Percentiles rank a stretch among this genome's conserved stretches.
phyloP scores from a whole-genome alignment of 2,329 filamentous ascomycete species.

The Penicillium sp. region DNA sequence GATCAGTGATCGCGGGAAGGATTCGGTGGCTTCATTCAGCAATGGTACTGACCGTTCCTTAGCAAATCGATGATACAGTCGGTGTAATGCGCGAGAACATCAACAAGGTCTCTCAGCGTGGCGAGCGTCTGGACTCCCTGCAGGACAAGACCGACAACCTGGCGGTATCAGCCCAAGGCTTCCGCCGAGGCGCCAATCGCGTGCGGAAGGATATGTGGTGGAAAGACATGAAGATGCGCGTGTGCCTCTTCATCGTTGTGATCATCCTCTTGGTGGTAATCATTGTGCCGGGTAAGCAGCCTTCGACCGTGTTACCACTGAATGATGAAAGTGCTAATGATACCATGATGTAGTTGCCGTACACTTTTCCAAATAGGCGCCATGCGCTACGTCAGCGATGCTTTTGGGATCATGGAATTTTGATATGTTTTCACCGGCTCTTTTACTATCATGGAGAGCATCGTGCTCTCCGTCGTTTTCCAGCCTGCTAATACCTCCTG shows the following conservation, averaged over 20 bases:
- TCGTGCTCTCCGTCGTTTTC: slow-evolving; percentile 27
- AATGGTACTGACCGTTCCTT: slow-evolving; percentile 22
- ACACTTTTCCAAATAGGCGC: background rate
- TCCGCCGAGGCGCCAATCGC: slow-evolving; percentile 91
- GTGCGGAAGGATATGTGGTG: slow-evolving; percentile 99
- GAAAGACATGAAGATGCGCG: slow-evolving; percentile 99
- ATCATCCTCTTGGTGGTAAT: slow-evolving; percentile 89
- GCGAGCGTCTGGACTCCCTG: slow-evolving; percentile 77
- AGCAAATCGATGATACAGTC: slow-evolving; percentile 98
- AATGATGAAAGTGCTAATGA: background rate
- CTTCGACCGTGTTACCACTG: slow-evolving; percentile 1
- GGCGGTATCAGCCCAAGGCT: slow-evolving; percentile 85
- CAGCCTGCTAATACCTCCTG: slow-evolving; percentile 35
- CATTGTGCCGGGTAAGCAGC: slow-evolving; percentile 76
- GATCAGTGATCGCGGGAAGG: background rate
- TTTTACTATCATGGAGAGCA: slow-evolving; percentile 29
- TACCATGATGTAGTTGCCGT: background rate
- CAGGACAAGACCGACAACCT: slow-evolving; percentile 93
- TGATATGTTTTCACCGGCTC: slow-evolving; percentile 30
- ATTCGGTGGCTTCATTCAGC: slow-evolving; percentile 1
- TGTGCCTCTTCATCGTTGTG: slow-evolving; percentile 87
- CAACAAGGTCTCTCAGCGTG: slow-evolving; percentile 91
- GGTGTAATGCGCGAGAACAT: slow-evolving; percentile 96
- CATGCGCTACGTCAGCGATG: slow-evolving; percentile 22
- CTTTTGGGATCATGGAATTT: slow-evolving; percentile 27